Base-by-base conservation (phyloP, 1,284 basidiomycete species). In the Leccinum fallax region DNA sequence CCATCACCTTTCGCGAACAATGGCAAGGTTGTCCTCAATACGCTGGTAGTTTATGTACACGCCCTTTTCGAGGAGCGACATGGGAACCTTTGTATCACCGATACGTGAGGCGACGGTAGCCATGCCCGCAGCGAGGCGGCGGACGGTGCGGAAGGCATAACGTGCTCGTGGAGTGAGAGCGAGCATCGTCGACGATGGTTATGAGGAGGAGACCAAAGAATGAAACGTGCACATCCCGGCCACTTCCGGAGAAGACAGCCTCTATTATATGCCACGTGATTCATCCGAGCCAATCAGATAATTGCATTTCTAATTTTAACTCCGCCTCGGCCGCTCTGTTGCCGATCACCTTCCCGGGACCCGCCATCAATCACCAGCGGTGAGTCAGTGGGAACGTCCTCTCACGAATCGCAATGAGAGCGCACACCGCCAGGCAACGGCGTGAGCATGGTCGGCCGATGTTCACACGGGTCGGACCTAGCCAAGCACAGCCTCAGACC, bases 21-120 rank as follows among this genome's bases (percentile, higher is more conserved):
- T 76, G 68, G 85, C 87, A 66, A 97, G 88, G 83, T 95, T 97
- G 78, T 97, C 94, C 81, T 97, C 95, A 74, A 97, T 97, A 65
- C 95, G 89, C 81, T 97, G 95, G 79, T 98, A 98, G 88, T 98
- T 97, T 82, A 98, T 96, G 78, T 85, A 97, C 65, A 87, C 87
- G 72, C 87, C 89, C 74, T 90, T 87, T 80, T 97, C 94, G 67
- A 95, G 85, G 65, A 89, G 82, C 57, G 92, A 94, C 94, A 97
- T 97, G 70, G 92, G 80, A 60, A 97, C 95, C 82, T 95, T 95
- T 67, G 89, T 95, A 76, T 94, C 93, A 65, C 94, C 94, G 70
- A 97, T 96, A 69, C 88, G 83, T 58, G 87, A 82, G 19, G 86
- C 83, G 71, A 84, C 89, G 68, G 91, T 94, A 73, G 93, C 93